Conservation (phyloP, 1,139 yeast genomes). For the Magnusiomyces tetraspermus region DNA sequence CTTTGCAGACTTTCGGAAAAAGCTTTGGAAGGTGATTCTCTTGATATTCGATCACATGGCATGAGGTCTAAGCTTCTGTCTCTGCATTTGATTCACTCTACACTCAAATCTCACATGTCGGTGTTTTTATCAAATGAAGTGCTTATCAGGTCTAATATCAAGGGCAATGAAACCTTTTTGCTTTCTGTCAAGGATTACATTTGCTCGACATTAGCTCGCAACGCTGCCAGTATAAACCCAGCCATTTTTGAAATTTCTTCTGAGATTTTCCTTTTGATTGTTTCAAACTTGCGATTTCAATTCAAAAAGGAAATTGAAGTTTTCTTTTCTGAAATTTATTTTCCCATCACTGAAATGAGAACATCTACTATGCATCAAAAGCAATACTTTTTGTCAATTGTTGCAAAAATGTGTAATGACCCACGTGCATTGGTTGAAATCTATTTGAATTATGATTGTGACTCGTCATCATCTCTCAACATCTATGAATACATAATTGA, state of each 20-base stretch:
- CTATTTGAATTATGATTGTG: constrained; percentile 93
- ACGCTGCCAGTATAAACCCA: constrained; percentile 85
- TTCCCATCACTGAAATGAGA: constrained; percentile 87
- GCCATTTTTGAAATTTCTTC: constrained; percentile 88
- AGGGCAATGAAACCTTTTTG: constrained; percentile 56
- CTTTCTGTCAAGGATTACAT: constrained; percentile 79
- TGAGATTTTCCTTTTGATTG: constrained; percentile 86
- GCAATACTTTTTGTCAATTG: constrained; percentile 67
- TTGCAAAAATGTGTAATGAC: constrained; percentile 75
- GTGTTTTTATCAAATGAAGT: constrained; percentile 63
- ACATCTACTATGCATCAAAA: constrained; percentile 90
- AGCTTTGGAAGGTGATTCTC: constrained; percentile 54
- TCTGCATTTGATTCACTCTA: constrained; percentile 77
- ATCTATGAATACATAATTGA: constrained; percentile 76
- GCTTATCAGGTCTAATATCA: constrained; percentile 48
- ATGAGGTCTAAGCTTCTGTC: constrained; percentile 86
- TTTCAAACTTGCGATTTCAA: constrained; percentile 73
- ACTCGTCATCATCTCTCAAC: constrained; percentile 62
- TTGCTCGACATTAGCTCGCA: constrained; percentile 74
- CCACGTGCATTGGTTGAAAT: constrained; percentile 87
- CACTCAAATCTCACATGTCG: constrained; percentile 75
- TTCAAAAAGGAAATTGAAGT: constrained; percentile 92
- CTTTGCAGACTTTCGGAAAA: constrained; percentile 90
- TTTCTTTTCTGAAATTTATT: constrained; percentile 83
- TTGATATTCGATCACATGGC: constrained; percentile 85